These are phyloP conservation scores for Monosporozyma yasuniensis DNA, from an alignment of 805 yeast genomes.

Conservation along the genomic window DNA sequence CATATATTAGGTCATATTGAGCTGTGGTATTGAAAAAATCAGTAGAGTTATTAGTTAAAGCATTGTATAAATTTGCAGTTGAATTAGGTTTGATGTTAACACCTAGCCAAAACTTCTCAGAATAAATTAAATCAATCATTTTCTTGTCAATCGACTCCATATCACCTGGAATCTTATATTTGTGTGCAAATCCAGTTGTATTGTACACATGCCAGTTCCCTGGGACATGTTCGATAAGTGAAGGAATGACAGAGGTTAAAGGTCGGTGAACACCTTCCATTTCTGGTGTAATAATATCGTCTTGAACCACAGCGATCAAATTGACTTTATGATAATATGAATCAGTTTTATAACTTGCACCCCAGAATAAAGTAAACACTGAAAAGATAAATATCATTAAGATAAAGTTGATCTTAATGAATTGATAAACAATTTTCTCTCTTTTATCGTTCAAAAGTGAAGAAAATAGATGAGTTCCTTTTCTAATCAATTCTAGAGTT, in stretches of 20 bases:
- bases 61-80: conserved; percentile 24
- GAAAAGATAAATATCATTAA: conserved; percentile 16
- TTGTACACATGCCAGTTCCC: conserved; percentile 29
- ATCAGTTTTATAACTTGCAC: conserved; percentile 26
- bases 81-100: conserved; percentile 47
- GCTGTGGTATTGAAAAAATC: conserved; percentile 15
- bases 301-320: conserved; percentile 4
- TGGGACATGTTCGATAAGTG: conserved; percentile 2
- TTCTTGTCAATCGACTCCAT: conserved; percentile 27
- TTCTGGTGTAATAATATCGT: conserved; percentile 1
- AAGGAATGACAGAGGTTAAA: background rate
- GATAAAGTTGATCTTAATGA: conserved; percentile 9
- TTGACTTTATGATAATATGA: conserved; percentile 8
- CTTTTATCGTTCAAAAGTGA: conserved; percentile 7
- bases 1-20: conserved; percentile 38
- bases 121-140: conserved; percentile 38
- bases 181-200: conserved; percentile 17
- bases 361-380: conserved; percentile 32
- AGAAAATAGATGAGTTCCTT: conserved; percentile 6
- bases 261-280: background rate
- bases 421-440: conserved; percentile 4
- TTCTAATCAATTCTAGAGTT: conserved; percentile 27
- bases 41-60: conserved; percentile 18
- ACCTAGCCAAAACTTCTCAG: conserved; percentile 55
- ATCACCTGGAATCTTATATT: conserved; percentile 11